Conservation (phyloP, 768 basidiomycete genomes). For the Tylopilus rubrobrunneus region DNA sequence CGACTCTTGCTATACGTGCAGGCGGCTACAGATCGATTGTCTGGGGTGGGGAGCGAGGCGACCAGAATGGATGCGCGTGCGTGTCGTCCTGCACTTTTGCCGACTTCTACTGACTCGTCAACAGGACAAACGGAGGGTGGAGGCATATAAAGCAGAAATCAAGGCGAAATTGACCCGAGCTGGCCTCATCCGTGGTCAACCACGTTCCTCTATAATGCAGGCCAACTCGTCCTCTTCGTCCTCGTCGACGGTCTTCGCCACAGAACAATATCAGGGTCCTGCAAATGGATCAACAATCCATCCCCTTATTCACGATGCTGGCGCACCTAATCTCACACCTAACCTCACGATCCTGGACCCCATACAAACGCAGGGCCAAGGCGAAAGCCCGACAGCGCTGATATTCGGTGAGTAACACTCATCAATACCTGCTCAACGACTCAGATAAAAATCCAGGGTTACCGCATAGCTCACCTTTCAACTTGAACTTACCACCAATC, state of each 20-base stretch:
- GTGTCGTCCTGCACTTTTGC: conserved; percentile 20
- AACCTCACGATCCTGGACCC: conserved; percentile 22
- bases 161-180: conserved; percentile 75
- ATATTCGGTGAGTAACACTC: conserved; percentile 25
- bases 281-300: conserved; percentile 19
- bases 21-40: conserved; percentile 75
- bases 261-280: conserved; percentile 26
- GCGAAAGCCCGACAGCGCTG: conserved; percentile 25
- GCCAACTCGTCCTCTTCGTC: conserved; percentile 30
- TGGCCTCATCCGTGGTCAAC: conserved; percentile 80
- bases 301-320: conserved; percentile 20
- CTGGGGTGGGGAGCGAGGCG: conserved; percentile 81
- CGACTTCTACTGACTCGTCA: conserved; percentile 15
- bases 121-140: conserved; percentile 80
- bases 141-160: conserved; percentile 79
- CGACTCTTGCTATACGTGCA: conserved; percentile 78
- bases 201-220: conserved; percentile 53
- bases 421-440: neutral
- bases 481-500: conserved; percentile 24
- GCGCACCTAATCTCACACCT: conserved; percentile 18
- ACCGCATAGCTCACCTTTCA: conserved; percentile 30
- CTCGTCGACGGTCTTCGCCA: conserved; percentile 31
- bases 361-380: conserved; percentile 9
- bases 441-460: conserved; percentile 21
- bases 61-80: conserved; percentile 87